phyloP scores from a whole-genome alignment of 257 asterid species.

The Schizonepeta tenuifolia region DNA sequence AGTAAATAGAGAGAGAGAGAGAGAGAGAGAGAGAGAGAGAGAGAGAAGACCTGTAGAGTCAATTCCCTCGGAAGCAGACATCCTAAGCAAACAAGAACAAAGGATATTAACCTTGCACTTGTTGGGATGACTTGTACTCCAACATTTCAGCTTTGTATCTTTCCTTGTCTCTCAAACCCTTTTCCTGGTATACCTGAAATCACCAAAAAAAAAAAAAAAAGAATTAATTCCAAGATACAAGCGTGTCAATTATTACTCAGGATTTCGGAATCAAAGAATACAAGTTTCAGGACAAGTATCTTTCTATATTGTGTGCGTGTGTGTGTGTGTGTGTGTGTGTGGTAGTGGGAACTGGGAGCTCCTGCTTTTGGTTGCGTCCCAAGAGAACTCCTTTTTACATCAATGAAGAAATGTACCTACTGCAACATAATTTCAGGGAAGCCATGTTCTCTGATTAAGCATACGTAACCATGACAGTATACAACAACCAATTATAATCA shows the following conservation, averaged over 20 bases:
- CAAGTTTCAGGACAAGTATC: slow-evolving; percentile 1
- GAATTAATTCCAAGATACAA: slow-evolving; percentile 2
- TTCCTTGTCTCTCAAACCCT: slow-evolving; percentile 80
- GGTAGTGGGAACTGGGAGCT: not conserved
- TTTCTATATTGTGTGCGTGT: not conserved
- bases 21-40: not conserved
- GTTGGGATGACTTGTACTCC: slow-evolving; percentile 70
- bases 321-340: not conserved
- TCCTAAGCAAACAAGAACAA: slow-evolving; percentile 14
- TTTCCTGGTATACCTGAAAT: slow-evolving; percentile 87
- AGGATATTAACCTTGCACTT: slow-evolving; percentile 34
- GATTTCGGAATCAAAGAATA: slow-evolving; percentile 5
- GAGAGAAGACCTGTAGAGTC: slow-evolving; percentile 4
- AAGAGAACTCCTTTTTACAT: not conserved
- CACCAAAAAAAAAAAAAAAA: slow-evolving; percentile 20
- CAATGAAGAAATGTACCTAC: not conserved
- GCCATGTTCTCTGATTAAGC: not conserved
- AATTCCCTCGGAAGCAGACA: not conserved
- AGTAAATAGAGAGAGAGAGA: slow-evolving; percentile 12
- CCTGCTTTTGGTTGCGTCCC: not conserved
- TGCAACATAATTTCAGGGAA: not conserved
- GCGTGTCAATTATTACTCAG: not conserved
- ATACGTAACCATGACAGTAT: not conserved
- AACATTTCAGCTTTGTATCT: slow-evolving; percentile 82
- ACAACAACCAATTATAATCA: not conserved